Evolutionary conservation across 441 rosid species (phyloP).

Genomic region (Populus hybrid): DNA sequence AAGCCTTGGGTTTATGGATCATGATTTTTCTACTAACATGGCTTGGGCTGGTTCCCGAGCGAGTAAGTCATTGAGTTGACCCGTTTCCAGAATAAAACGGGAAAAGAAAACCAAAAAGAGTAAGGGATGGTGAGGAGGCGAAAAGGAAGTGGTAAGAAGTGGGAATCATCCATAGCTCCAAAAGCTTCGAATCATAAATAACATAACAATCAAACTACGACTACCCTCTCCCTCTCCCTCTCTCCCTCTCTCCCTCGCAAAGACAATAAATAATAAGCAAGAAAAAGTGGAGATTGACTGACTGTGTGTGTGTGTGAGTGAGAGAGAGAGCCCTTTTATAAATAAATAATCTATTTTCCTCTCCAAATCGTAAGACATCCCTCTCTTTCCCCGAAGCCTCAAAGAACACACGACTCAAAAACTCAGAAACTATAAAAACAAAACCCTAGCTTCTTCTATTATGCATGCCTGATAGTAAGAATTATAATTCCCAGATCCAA

Average conservation of each 20-base stretch:
- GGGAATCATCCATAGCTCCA: not conserved
- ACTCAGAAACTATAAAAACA: no score
- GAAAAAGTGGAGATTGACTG: not conserved
- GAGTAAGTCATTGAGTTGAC: not conserved
- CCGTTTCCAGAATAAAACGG: not conserved
- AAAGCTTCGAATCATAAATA: no score
- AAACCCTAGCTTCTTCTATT: constrained; percentile 10
- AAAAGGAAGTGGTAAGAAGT: not conserved
- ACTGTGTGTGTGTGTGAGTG: not conserved
- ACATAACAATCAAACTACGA: not conserved
- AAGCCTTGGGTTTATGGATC: no score
- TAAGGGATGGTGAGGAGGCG: no score
- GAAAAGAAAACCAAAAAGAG: no score
- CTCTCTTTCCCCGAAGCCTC: not conserved
- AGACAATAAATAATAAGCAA: not conserved
- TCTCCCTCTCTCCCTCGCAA: not conserved
- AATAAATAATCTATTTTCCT: no score
- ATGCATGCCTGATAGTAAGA: not conserved
- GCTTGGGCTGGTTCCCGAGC: no score
- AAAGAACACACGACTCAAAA: no score
- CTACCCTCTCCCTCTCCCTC: not conserved
- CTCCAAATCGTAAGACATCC: not conserved
- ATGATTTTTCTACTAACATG: no score
- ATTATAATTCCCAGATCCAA: constrained; percentile 6
- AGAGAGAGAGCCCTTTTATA: not conserved